Conservation (phyloP, 2,329 filamentous ascomycete genomes). For the Beauveria scarabaeidicola region DNA sequence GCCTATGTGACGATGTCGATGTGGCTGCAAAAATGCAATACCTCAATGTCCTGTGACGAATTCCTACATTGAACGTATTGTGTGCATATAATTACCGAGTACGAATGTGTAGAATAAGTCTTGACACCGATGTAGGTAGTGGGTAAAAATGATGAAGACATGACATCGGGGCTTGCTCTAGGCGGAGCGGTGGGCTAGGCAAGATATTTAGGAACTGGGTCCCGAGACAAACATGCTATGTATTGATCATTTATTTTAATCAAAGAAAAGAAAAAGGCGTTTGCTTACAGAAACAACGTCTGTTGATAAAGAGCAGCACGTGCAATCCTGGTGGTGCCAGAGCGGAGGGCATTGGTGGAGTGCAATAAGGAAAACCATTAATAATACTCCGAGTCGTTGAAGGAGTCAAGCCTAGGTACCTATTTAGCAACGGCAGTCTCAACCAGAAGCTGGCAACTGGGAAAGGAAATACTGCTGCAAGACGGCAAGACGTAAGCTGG, state of each 20-base stretch:
- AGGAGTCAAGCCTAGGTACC: background rate
- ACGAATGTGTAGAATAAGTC: too few relatives aligned
- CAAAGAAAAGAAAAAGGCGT: background rate
- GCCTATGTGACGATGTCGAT: background rate
- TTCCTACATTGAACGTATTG: too few relatives aligned
- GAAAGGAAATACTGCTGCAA: too few relatives aligned
- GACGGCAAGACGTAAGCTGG: too few relatives aligned
- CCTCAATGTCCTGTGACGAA: background rate
- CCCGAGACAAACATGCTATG: background rate
- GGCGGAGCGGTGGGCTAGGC: background rate
- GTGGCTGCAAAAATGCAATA: background rate
- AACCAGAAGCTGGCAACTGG: too few relatives aligned
- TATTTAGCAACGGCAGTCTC: too few relatives aligned
- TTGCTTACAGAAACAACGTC: background rate
- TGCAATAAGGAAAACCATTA: background rate
- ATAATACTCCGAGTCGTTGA: slow-evolving; percentile 8
- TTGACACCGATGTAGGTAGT: background rate
- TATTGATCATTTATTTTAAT: background rate
- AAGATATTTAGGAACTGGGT: background rate
- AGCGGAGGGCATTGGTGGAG: background rate
- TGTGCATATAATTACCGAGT: too few relatives aligned
- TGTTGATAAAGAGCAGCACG: background rate
- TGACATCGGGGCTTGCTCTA: background rate
- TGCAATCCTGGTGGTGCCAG: background rate
- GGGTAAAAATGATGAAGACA: background rate